Evolutionary conservation across 1,284 basidiomycete genomes (phyloP), one percentile per base, ranked within the genome.

Genomic region (Leccinum fuscescens): DNA sequence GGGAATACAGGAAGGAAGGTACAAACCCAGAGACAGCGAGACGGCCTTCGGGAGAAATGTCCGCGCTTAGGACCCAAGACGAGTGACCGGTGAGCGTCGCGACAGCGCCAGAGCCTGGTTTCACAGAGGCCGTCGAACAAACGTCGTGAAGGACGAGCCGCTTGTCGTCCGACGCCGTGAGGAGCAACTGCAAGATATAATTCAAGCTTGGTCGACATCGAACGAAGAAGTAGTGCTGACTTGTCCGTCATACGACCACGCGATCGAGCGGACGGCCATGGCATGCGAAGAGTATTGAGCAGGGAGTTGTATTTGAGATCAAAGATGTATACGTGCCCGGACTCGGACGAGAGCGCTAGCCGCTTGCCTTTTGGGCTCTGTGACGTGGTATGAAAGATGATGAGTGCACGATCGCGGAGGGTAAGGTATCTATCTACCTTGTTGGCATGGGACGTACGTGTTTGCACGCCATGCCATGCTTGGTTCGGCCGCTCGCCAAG

Each of bases 161-260:
- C 70, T 92, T 90, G 74, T 96, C 93, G 73, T 96, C 93, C 1
- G 92, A 93, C 5, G 89, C 93, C 33, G 90, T 92, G 53, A 93
- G 78, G 5, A 96, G 80, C 59, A 93, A 82, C 92, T 94, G 63
- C 20, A n/a, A 48, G 22, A 48, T 7, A 14, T 53, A 12, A 46
- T 12, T n/a, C 64, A 24, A 58, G 62, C 33, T 29, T 31, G 14
- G 50, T n/a, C 17, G 6, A 44, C 31, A 14, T 51, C 12, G 12
- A 53, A 70, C n/a, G 78, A 65, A n/a, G 6, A 17, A 8, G 6
- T 1, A 4, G 22, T 24, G 22, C 70, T 62, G 39, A 76, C 86
- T 66, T 86, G 83, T 8, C 81, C 88, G 72, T 95, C 93, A 49
- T 86, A 82, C 11, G 90, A 92, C 93, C 93, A 96, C 6, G 90